Base-by-base conservation (phyloP, 495 filamentous ascomycete species). In the Tuber indicum region DNA sequence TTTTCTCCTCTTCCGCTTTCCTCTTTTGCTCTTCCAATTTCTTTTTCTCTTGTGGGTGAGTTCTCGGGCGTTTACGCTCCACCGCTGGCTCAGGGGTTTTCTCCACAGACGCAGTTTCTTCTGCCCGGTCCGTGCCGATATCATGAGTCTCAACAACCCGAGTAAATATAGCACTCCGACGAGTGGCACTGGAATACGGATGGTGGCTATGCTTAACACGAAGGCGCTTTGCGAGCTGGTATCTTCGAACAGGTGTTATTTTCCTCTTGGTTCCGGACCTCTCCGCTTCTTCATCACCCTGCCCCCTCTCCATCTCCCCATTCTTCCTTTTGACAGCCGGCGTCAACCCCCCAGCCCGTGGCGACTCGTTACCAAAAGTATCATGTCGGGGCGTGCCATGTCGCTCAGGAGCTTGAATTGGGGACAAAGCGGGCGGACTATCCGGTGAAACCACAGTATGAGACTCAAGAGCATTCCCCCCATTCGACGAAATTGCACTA, bases 11-110 rank as follows among this genome's bases (percentile, higher is more conserved):
- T 72, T 81, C 76, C 21, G 47, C 70, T 12, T 66, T 72, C 36
- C 77, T 74, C 41, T 74, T 70, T 62, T 75, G 44, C 44, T 76
- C 78, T 43, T 79, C 72, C n/a, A 82, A 71, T 14, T 23, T 47
- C 9, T 74, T 75, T 19, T 76, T 82, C 66, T 82, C 81, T 66
- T 82, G 74, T 14, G 81, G 81, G 36, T 82, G 81, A 2, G 81
- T 82, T 26, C 81, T 77, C 3, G 81, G 81, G 3, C 77, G 72
- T 45, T 82, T 82, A 47, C 75, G 71, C 62, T 73, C 47, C 44
- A 44, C 73, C 0, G 52, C 32, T 44, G 44, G 52, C 62, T 41
- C 72, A 49, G 46, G 45, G 14, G n/a, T 16, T n/a, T 23, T 14
- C 39, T 82, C 75, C 32, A 62, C 77, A 9, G 32, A 36, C 16